phyloP scores from a whole-genome alignment of 345 rosid genomes.

The Sonneratia caseolaris region DNA sequence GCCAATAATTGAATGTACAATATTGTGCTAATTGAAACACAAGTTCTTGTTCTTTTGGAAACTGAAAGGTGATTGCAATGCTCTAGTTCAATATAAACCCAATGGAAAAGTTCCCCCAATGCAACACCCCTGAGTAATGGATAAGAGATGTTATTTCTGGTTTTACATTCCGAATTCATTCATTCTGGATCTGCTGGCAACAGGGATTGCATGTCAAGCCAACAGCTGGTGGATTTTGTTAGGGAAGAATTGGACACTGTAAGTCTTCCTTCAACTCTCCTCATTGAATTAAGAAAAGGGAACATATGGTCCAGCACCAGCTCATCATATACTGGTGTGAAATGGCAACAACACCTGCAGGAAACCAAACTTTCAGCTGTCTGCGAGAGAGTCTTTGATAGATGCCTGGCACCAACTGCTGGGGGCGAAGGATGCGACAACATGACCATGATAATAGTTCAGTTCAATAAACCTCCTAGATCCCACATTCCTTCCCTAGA shows the following conservation, averaged over 20 bases:
- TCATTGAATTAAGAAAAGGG: not conserved
- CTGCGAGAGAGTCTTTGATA: conserved; percentile 73
- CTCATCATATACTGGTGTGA: not conserved
- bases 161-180: not conserved
- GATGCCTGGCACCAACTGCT: conserved; percentile 81
- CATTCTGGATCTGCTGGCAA: not conserved
- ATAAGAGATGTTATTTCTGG: not conserved
- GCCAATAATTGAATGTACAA: not conserved
- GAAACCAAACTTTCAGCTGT: conserved; percentile 82
- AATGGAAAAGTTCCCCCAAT: not conserved
- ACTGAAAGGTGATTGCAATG: not conserved
- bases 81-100: not conserved
- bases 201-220: conserved; percentile 99
- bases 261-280: conserved; percentile 11
- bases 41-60: not conserved
- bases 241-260: conserved; percentile 61
- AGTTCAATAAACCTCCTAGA: conserved; percentile 54
- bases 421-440: conserved; percentile 95
- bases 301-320: not conserved
- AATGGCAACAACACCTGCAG: conserved; percentile 28
- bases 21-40: not conserved
- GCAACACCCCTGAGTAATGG: not conserved
- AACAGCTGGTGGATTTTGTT: conserved; percentile 80
- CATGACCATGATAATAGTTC: conserved; percentile 96
- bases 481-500: not conserved